A percentile compares a stretch with the other conserved stretches of the same genome.
Conservation (phyloP, 148 eudicot species). For the Vaccinium corymbosum region DNA sequence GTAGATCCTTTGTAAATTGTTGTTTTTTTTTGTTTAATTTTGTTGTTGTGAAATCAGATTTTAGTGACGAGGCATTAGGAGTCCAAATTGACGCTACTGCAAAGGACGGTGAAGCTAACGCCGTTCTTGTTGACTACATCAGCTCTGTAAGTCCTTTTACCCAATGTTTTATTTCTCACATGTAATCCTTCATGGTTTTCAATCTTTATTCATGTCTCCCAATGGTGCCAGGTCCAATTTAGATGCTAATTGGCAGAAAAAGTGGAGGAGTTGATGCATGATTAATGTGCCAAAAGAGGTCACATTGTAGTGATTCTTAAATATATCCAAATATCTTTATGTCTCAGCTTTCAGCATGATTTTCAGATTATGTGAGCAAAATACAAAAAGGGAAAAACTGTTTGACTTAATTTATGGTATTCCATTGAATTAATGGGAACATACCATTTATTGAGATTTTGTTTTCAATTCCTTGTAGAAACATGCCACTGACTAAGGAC, state of each 20-base stretch:
- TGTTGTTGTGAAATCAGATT: constrained; percentile 33
- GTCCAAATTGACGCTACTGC: constrained; percentile 97
- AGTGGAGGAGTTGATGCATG: too few species aligned
- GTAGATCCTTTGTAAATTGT: neutral
- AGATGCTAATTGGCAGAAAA: neutral
- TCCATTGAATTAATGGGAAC: too few species aligned
- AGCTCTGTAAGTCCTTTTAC: constrained; percentile 52
- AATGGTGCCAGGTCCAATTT: neutral
- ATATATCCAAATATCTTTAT: too few species aligned
- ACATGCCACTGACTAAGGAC: too few species aligned
- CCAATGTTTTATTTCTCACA: neutral
- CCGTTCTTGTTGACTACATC: constrained; percentile 75
- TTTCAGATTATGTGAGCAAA: too few species aligned
- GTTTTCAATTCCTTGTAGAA: too few species aligned
- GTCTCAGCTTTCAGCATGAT: too few species aligned
- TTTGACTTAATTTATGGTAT: too few species aligned
- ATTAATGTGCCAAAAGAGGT: too few species aligned
- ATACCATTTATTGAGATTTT: too few species aligned
- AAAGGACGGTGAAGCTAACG: constrained; percentile 91
- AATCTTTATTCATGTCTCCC: neutral
- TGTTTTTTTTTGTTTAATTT: neutral
- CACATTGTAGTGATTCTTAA: too few species aligned
- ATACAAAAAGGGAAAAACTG: too few species aligned
- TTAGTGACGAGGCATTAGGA: constrained; percentile 76
- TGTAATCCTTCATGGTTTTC: neutral